Percentiles rank a stretch among this genome's conserved stretches.
Conservation (phyloP, 306 rosid genomes). For the Lupinus albus region DNA sequence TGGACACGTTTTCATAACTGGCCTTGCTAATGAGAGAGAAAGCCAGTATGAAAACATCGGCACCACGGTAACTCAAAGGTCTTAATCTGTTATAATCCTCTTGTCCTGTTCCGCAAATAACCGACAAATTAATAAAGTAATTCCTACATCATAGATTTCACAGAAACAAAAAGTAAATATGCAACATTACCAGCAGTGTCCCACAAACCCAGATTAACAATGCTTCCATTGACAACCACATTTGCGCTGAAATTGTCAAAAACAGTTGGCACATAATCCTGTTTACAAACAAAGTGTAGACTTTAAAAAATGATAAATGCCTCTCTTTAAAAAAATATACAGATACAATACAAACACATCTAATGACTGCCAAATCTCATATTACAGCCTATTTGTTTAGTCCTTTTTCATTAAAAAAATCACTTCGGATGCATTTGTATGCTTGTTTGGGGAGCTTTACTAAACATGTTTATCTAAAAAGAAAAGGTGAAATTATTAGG, state of each 20-base stretch:
- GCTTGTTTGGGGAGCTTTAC: no score
- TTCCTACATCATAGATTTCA: not conserved
- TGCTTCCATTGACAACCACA: slow-evolving; percentile 94
- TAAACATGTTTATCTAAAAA: no score
- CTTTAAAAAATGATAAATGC: not conserved
- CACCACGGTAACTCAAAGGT: slow-evolving; percentile 77
- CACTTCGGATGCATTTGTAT: no score
- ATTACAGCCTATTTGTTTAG: no score
- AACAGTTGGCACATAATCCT: slow-evolving; percentile 97
- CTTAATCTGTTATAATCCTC: slow-evolving; percentile 74
- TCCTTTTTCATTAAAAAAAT: no score
- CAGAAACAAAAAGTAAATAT: slow-evolving; percentile 19
- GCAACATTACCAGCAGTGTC: slow-evolving; percentile 92
- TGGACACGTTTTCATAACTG: slow-evolving; percentile 72
- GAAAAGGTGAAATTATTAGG: no score
- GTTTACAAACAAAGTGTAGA: slow-evolving; percentile 48
- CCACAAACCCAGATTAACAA: slow-evolving; percentile 98
- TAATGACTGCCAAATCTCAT: not conserved
- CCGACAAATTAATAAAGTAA: slow-evolving; percentile 46
- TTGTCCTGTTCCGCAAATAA: slow-evolving; percentile 59
- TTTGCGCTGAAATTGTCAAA: slow-evolving; percentile 99
- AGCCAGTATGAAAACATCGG: slow-evolving; percentile 69
- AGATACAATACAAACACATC: not conserved
- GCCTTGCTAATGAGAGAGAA: slow-evolving; percentile 76
- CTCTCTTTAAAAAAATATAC: slow-evolving; percentile 6